Evolutionary conservation across 2,329 filamentous ascomycete genomes (phyloP).

Genomic region (Xylaria polymorpha): DNA sequence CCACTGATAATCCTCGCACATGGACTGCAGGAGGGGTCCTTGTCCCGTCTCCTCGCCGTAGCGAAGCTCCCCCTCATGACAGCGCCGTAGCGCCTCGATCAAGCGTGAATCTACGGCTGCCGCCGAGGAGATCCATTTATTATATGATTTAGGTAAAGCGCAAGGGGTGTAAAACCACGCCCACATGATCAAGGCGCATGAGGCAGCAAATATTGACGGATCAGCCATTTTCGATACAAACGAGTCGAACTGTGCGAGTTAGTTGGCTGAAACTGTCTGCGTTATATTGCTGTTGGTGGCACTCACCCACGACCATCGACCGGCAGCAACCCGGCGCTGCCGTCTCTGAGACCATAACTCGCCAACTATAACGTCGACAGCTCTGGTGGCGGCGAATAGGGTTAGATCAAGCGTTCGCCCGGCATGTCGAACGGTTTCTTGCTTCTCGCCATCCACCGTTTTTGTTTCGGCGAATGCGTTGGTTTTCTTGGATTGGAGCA

Average conservation of each 20-base stretch:
- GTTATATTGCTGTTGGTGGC: neutral
- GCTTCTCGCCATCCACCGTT: conserved; percentile 46
- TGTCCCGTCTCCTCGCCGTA: conserved; percentile 82
- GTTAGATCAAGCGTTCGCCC: conserved; percentile 85
- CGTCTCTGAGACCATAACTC: conserved; percentile 70
- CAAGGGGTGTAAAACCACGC: conserved; percentile 84
- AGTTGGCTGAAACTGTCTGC: neutral
- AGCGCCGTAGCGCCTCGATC: conserved; percentile 77
- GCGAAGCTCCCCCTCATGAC: conserved; percentile 69
- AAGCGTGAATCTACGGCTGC: conserved; percentile 81
- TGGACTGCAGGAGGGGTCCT: conserved; percentile 72
- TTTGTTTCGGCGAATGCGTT: conserved; percentile 57
- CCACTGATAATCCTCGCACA: conserved; percentile 78
- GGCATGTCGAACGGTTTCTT: conserved; percentile 55
- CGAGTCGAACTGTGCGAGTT: conserved; percentile 52
- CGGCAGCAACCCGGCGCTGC: conserved; percentile 56
- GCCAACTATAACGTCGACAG: conserved; percentile 76
- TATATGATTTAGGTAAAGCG: conserved; percentile 77
- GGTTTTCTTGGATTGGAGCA: conserved; percentile 68
- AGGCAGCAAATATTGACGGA: conserved; percentile 76
- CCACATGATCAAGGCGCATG: conserved; percentile 85
- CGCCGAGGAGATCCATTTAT: conserved; percentile 82
- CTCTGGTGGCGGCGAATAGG: conserved; percentile 79
- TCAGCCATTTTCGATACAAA: conserved; percentile 65
- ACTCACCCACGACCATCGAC: conserved; percentile 60